Conservation (phyloP, 106 monocot genomes). For the Apostasia ramifera region DNA sequence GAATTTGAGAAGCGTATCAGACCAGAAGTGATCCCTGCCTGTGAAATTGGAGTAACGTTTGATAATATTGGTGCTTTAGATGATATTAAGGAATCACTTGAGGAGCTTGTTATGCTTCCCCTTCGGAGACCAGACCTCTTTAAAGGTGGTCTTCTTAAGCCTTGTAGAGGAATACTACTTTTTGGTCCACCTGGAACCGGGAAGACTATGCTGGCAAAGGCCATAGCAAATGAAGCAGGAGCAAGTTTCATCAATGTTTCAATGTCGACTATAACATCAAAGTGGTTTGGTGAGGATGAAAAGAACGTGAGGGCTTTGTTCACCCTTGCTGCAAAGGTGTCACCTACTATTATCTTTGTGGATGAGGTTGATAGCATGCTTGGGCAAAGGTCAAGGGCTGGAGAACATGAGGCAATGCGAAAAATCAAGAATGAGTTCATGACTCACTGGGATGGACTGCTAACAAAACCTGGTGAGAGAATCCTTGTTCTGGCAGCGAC, state of each 20-base stretch:
- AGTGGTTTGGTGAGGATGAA: constrained; percentile 99
- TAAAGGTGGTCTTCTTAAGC: constrained; percentile 82
- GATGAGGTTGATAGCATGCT: constrained; percentile 97
- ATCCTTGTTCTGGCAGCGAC: constrained; percentile 92
- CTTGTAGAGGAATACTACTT: constrained; percentile 83
- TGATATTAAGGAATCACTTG: constrained; percentile 76
- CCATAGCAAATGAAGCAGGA: constrained; percentile 86
- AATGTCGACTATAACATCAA: constrained; percentile 87
- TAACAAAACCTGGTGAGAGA: constrained; percentile 58
- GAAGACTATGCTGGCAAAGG: constrained; percentile 92
- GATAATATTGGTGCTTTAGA: constrained; percentile 78
- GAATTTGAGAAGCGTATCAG: constrained; percentile 89
- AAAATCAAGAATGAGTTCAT: constrained; percentile 94
- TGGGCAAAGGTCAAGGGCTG: constrained; percentile 65
- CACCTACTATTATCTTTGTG: constrained; percentile 83
- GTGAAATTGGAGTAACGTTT: constrained; percentile 84
- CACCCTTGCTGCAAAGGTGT: constrained; percentile 73
- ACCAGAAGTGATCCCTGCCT: constrained; percentile 82
- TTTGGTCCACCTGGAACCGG: constrained; percentile 94
- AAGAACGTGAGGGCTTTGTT: constrained; percentile 86
- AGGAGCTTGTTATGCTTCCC: constrained; percentile 91
- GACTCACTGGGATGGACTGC: constrained; percentile 86
- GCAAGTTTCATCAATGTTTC: constrained; percentile 92
- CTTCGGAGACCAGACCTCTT: constrained; percentile 83
- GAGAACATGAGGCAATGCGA: constrained; percentile 88